These are phyloP conservation scores for Barnettozyma sp. DNA, from an alignment of 805 yeast species.

Conservation along the genomic window DNA sequence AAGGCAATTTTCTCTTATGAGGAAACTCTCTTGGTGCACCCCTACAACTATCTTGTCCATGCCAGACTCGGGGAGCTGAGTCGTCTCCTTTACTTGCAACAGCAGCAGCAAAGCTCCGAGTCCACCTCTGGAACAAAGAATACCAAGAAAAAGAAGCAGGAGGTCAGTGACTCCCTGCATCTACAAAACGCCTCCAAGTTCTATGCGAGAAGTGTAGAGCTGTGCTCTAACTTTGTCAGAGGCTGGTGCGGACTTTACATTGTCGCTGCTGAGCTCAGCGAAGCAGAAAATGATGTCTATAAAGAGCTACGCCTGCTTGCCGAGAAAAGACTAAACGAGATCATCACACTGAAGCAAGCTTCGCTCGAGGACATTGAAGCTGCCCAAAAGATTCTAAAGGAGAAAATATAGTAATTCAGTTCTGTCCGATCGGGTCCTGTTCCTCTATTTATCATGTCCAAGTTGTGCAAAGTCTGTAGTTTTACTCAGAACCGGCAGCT, in stretches of 20 bases:
- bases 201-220: constrained; percentile 67
- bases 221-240: constrained; percentile 58
- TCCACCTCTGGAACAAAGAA: no score
- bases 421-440: no score
- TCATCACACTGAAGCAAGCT: constrained; percentile 13
- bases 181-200: constrained; percentile 31
- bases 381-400: constrained; percentile 16
- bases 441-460: background rate
- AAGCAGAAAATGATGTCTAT: constrained; percentile 9
- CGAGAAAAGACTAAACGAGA: constrained; percentile 12
- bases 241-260: constrained; percentile 68
- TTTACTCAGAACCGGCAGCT: constrained; percentile 40
- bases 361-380: constrained; percentile 13
- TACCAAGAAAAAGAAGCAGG: constrained; percentile 10
- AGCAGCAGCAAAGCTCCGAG: constrained; percentile 5
- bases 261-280: constrained; percentile 27
- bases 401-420: background rate
- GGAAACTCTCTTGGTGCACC: constrained; percentile 63
- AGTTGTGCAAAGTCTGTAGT: constrained; percentile 10
- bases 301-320: constrained; percentile 10
- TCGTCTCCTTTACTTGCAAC: constrained; percentile 12
- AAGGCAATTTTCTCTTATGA: constrained; percentile 61
- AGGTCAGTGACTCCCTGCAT: background rate
- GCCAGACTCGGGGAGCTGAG: constrained; percentile 57
- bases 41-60: constrained; percentile 62